These are phyloP conservation scores for Sphaerobolus stellatus DNA, from an alignment of 1,284 basidiomycete genomes.

Conservation along the genomic window DNA sequence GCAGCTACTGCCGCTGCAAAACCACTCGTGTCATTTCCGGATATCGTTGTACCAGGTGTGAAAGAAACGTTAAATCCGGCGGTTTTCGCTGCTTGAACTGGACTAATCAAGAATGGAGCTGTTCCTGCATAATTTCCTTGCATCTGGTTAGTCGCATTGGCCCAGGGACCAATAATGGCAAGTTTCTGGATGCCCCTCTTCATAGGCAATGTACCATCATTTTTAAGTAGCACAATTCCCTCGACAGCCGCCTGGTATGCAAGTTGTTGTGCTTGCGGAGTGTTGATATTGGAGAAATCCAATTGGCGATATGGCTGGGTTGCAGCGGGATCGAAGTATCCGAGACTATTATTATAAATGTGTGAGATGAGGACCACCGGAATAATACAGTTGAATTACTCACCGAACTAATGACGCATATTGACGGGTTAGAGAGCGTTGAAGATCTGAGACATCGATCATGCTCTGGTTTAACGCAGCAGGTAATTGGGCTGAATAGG, in stretches of 20 bases:
- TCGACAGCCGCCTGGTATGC: constrained; percentile 51
- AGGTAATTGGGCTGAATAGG: constrained; percentile 45
- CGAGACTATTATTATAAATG: constrained; percentile 41
- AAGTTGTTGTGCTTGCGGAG: constrained; percentile 45
- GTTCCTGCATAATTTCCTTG: constrained; percentile 56
- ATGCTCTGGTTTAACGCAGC: constrained; percentile 48
- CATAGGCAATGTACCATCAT: constrained; percentile 53
- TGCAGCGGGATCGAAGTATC: constrained; percentile 53
- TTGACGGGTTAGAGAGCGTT: constrained; percentile 42
- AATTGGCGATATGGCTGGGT: constrained; percentile 52
- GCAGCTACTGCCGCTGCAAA: constrained; percentile 40
- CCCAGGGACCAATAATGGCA: constrained; percentile 56
- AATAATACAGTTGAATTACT: constrained; percentile 13
- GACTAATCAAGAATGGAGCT: constrained; percentile 55
- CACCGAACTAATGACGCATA: constrained; percentile 56
- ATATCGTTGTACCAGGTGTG: constrained; percentile 42
- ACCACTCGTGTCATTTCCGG: constrained; percentile 38
- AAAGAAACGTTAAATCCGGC: constrained; percentile 49
- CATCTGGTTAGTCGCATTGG: constrained; percentile 53
- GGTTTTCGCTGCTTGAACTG: constrained; percentile 45
- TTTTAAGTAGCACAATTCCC: constrained; percentile 56
- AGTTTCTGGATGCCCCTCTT: constrained; percentile 41
- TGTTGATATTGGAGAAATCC: constrained; percentile 48
- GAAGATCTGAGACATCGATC: constrained; percentile 43
- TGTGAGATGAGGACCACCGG: no score